phyloP scores from a whole-genome alignment of 495 filamentous ascomycete species.

The Cercophora sp. region DNA sequence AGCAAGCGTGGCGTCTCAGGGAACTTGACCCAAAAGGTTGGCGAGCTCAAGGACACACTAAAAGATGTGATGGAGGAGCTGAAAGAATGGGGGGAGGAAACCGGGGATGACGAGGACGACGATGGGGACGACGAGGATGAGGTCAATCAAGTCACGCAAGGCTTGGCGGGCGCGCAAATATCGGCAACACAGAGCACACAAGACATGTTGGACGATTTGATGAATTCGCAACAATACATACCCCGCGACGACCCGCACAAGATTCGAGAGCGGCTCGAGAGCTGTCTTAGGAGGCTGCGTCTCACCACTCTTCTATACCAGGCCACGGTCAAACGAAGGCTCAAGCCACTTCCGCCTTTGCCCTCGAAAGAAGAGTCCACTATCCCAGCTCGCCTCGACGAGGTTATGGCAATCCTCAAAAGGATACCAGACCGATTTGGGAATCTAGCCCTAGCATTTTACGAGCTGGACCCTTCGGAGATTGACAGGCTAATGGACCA shows the following conservation, averaged over 20 bases:
- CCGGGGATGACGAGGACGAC: conserved; percentile 45
- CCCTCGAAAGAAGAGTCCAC: conserved; percentile 24
- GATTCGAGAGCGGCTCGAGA: conserved; percentile 55
- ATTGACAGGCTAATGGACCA: conserved; percentile 45
- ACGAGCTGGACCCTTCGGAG: conserved; percentile 44
- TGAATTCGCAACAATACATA: conserved; percentile 51
- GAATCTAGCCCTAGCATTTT: conserved; percentile 42
- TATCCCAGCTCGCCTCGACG: conserved; percentile 39
- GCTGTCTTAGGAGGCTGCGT: conserved; percentile 52
- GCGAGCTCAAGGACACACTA: conserved; percentile 65
- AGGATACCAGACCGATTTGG: conserved; percentile 39
- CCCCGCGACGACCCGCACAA: conserved; percentile 51
- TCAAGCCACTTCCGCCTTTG: conserved; percentile 48
- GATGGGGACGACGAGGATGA: conserved; percentile 37
- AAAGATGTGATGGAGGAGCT: conserved; percentile 79
- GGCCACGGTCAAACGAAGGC: conserved; percentile 56
- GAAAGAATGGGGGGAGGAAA: conserved; percentile 77
- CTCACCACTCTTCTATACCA: conserved; percentile 56
- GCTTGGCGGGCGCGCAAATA: conserved; percentile 17
- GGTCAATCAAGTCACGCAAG: conserved; percentile 20
- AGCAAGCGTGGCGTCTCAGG: conserved; percentile 61
- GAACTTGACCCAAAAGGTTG: conserved; percentile 56
- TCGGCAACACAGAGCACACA: conserved; percentile 18
- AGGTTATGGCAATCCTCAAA: conserved; percentile 38
- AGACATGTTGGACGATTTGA: conserved; percentile 50